Base-by-base conservation (phyloP, 31 red algal species). In the Asparagopsis taxiformis region DNA sequence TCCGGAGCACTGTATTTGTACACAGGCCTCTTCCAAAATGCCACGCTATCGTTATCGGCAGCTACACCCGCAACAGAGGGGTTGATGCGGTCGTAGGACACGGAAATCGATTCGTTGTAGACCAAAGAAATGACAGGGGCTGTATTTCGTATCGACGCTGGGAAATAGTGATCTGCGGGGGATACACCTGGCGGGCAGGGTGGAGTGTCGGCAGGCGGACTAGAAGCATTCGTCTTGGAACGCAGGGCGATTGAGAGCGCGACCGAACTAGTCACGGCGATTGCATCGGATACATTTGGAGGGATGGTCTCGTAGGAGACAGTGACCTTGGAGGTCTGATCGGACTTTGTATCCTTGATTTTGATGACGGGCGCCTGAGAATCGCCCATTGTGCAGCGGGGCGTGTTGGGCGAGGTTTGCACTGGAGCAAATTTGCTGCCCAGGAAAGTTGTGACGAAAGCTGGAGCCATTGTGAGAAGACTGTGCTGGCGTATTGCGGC, bases 21-120 rank as follows among this genome's bases (percentile, higher is more conserved):
- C 19, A 33, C 28, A 15, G 57, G 57, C 7, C 15, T 51, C 73
- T 77, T 77, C 73, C 73, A 77, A 65, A 77, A 77, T 24, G 73
- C 73, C 19, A 77, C 35, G 59, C 32, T 28, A 21, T 77, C 73
- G n/a, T 31, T 1, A 15, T 66, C 44, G 22, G 73, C 73, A n/a
- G 35, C 23, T 26, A 63, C 56, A 2, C 58, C 58, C 3, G 38
- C 73, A 31, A 77, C 58, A 8, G 49, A 39, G 46, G 73, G 58
- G 73, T 77, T 65, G 73, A 77, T 41, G n/a, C 26, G 17, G 2
- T 61, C 31, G 30, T 65, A 64, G 1, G 31, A 31, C 23, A 77
- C 73, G 21, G 73, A 77, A 35, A 77, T 65, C 28, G 58, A 23
- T 17, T 65, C 73, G 9, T 77, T 77, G 57, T 31, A 28, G 31